Conservation (phyloP, 208 protist species). For the Acanthamoeba comandoni region DNA sequence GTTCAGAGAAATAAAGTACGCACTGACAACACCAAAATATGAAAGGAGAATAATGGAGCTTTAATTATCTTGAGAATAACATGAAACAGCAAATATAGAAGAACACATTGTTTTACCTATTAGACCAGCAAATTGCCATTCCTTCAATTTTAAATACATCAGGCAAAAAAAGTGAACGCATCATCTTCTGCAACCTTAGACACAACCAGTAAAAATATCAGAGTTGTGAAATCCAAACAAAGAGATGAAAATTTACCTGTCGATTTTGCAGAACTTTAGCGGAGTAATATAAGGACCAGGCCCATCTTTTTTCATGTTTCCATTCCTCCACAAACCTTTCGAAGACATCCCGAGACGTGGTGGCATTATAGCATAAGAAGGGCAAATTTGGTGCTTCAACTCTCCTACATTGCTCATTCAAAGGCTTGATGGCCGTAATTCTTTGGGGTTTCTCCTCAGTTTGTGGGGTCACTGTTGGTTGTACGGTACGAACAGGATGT, state of each 20-base stretch:
- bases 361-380: slow-evolving; percentile 9
- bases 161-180: slow-evolving; percentile 4
- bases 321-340: slow-evolving; percentile 6
- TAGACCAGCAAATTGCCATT: not conserved
- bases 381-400: too few species aligned
- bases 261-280: not conserved
- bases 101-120: not conserved
- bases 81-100: too few species aligned
- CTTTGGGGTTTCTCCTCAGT: too few species aligned
- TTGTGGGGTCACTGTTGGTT: too few species aligned
- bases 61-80: too few species aligned
- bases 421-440: too few species aligned
- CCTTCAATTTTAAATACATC: slow-evolving; percentile 1
- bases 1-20: too few species aligned
- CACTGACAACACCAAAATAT: too few species aligned
- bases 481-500: too few species aligned
- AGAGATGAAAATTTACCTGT: not conserved
- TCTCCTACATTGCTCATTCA: too few species aligned
- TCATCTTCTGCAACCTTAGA: not conserved
- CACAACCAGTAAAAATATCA: not conserved
- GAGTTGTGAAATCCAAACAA: not conserved
- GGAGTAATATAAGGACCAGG: slow-evolving; percentile 19
- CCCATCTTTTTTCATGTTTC: not conserved
- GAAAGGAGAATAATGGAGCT: too few species aligned
- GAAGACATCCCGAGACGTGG: not conserved